Evolutionary conservation across 139 green algal species (phyloP).

Genomic region (Picochlorum sp.): DNA sequence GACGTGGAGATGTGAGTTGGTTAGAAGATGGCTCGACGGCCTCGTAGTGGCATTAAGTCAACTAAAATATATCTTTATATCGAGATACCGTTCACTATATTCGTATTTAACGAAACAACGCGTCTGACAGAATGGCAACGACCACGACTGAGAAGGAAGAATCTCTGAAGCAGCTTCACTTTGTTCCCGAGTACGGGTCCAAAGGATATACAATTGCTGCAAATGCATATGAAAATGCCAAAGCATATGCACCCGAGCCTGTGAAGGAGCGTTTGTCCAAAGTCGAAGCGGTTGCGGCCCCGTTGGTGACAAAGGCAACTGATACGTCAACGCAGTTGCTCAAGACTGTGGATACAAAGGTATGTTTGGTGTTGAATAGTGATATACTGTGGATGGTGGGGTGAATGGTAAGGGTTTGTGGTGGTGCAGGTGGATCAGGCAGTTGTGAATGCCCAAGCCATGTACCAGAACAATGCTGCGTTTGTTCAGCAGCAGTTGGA

Average conservation of each 20-base stretch:
- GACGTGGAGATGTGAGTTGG: conserved; percentile 53
- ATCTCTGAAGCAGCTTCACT: conserved; percentile 16
- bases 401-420: neutral
- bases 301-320: conserved; percentile 24
- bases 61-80: too few species aligned
- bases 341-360: conserved; percentile 15
- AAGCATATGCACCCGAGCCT: conserved; percentile 14
- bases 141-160: neutral
- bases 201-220: conserved; percentile 11
- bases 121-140: conserved; percentile 4
- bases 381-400: neutral
- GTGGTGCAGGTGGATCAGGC: conserved; percentile 25
- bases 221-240: conserved; percentile 14
- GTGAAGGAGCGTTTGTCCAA: conserved; percentile 3
- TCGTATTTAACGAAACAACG: neutral
- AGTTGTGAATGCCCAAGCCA: conserved; percentile 7
- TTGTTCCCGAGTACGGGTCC: conserved; percentile 14
- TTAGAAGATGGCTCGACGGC: neutral
- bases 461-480: conserved; percentile 25
- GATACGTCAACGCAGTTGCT: conserved; percentile 25
- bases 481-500: conserved; percentile 19
- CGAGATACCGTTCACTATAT: too few species aligned
- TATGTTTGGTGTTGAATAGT: conserved; percentile 3
- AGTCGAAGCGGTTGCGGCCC: conserved; percentile 18
- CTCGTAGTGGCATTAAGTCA: too few species aligned